Percentiles rank a stretch among this genome's conserved stretches.
Evolutionary conservation across 768 basidiomycete species (phyloP).

Genomic region (Glaciozyma martinii): DNA sequence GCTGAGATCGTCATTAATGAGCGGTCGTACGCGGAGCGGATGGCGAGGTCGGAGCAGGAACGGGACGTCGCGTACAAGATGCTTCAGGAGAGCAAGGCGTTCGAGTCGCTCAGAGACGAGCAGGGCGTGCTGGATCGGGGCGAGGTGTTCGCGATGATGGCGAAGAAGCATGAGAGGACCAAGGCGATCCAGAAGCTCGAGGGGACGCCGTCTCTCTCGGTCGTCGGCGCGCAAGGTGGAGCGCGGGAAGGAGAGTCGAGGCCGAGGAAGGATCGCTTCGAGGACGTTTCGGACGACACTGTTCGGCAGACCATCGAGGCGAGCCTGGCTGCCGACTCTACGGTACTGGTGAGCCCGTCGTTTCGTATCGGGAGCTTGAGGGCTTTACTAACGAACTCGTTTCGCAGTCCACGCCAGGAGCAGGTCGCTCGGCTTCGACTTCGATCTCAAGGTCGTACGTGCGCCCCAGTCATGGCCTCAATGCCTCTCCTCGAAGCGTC

Average conservation of each 20-base stretch:
- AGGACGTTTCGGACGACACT: constrained; percentile 40
- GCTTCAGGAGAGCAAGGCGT: constrained; percentile 68
- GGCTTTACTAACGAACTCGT: background rate
- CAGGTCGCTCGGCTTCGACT: too few species aligned
- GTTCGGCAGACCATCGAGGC: constrained; percentile 81
- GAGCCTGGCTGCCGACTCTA: constrained; percentile 59
- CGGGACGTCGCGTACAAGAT: constrained; percentile 90
- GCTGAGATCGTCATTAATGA: constrained; percentile 57
- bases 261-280: constrained; percentile 33
- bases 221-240: background rate
- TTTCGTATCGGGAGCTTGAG: background rate
- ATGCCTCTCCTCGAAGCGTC: too few species aligned
- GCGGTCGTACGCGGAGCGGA: constrained; percentile 69
- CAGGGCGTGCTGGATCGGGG: constrained; percentile 62
- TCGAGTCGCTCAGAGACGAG: constrained; percentile 62
- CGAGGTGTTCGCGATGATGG: constrained; percentile 66
- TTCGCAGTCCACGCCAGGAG: too few species aligned
- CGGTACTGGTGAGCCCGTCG: constrained; percentile 39
- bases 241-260: background rate
- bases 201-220: constrained; percentile 42
- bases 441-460: too few species aligned
- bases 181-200: constrained; percentile 81
- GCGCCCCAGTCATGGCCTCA: too few species aligned
- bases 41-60: constrained; percentile 79
- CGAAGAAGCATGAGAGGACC: constrained; percentile 69